Percentiles rank a stretch among this genome's conserved stretches.
phyloP scores from a whole-genome alignment of 345 rosid species.

The Rhodamnia rubescens region DNA sequence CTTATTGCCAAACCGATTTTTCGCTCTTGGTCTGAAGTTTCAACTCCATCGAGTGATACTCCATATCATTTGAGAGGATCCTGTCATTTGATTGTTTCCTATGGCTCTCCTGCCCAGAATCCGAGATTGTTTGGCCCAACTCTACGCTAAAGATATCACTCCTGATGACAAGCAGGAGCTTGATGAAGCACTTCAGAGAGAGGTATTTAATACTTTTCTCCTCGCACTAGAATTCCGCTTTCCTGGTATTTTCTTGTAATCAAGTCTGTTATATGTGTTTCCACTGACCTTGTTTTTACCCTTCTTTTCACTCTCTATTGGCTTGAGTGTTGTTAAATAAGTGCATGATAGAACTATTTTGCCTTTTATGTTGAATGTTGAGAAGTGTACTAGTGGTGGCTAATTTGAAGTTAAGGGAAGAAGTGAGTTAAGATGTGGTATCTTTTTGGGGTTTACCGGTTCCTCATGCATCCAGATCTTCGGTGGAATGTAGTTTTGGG shows the following conservation, averaged over 20 bases:
- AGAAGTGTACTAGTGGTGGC: neutral
- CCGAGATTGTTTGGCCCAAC: conserved; percentile 73
- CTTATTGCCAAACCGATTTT: neutral
- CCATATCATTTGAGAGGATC: neutral
- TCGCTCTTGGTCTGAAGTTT: neutral
- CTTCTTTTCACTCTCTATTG: neutral
- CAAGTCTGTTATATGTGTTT: neutral
- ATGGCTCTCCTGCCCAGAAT: conserved; percentile 38
- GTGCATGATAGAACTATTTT: neutral
- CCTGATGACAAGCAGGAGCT: conserved; percentile 99
- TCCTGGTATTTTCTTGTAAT: neutral
- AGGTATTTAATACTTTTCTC: conserved; percentile 24
- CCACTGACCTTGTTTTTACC: neutral
- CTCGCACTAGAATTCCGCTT: neutral
- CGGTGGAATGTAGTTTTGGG: neutral
- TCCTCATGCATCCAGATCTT: neutral
- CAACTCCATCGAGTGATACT: neutral
- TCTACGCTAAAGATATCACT: conserved; percentile 89
- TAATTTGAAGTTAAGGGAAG: neutral
- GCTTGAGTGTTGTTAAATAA: neutral
- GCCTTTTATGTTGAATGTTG: neutral
- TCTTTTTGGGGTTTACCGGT: neutral
- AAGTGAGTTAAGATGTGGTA: neutral
- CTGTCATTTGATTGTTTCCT: neutral
- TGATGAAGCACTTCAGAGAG: conserved; percentile 91